Evolutionary conservation across 2,329 filamentous ascomycete species (phyloP), one percentile per base, ranked within the genome.

Genomic region (Geoglossum cookeanum): DNA sequence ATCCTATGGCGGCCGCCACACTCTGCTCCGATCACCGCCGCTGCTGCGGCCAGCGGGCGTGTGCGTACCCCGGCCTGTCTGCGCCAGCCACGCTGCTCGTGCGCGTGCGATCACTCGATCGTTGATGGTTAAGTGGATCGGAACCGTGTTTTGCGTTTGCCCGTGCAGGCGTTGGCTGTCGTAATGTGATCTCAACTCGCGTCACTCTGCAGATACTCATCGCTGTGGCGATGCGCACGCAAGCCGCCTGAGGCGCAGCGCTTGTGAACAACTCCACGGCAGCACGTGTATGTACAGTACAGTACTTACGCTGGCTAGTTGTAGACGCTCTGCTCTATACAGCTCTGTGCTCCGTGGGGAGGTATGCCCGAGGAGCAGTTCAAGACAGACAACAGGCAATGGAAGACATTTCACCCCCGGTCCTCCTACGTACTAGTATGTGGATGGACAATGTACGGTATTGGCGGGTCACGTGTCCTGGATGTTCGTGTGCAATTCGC

Each of bases 201-300:
- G 22, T 22, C 22, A 22, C 22, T 22, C 22, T 22, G 22, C 29
- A 30, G 13, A 53, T 9, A 37, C 13, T 33, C 30, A 35, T 53
- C 49, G 49, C 49, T 53, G 49, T 22, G 49, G 30, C 49, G 30
- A 17, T 53, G n/a, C 48, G 27, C 11, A 17, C 49, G 49, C 49
- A 37, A 17, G 30, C 49, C 30, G n/a, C 30, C 15, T 30, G 48
- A 32, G 32, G 27, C 11, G 30, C 15, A 17, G 27, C 30, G 56
- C 62, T 59, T 48, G 60, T 62, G 22, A 22, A 17, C 60, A 22
- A 22, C 39, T 42, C n/a, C 4, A n/a, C n/a, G n/a, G n/a, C n/a
- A 70, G 65, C 11, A 76, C 70, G 49, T 83, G 81, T 58, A 76
- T 76, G 7, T 15, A 9, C 4, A 2, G 7, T 15, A 9, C 4